Evolutionary conservation across 73 alveolate genomes (phyloP).

Genomic region (Paramecium primaurelia): DNA sequence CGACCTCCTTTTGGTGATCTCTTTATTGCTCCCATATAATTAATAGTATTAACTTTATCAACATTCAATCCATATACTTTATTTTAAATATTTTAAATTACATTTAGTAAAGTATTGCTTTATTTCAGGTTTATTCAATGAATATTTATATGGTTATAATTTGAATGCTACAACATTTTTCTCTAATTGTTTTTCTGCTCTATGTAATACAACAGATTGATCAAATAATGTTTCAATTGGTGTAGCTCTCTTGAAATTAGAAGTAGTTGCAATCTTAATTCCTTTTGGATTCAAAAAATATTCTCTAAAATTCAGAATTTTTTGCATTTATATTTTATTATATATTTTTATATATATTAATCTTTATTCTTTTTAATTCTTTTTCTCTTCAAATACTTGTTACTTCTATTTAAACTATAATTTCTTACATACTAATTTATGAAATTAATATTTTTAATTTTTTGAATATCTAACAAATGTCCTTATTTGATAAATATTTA

Average conservation of each 20-base stretch:
- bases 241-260: background rate
- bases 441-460: no score
- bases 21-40: conserved; percentile 33
- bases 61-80: conserved; percentile 44
- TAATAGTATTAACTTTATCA: conserved; percentile 13
- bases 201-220: background rate
- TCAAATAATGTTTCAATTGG: background rate
- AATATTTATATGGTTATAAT: conserved; percentile 35
- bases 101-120: conserved; percentile 16
- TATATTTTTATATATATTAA: background rate
- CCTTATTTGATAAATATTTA: no score
- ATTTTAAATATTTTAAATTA: background rate
- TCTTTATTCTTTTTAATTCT: background rate
- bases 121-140: conserved; percentile 30
- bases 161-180: conserved; percentile 23
- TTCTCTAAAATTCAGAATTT: conserved; percentile 21
- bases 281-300: conserved; percentile 31
- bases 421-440: no score
- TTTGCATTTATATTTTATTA: background rate
- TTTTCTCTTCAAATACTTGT: background rate
- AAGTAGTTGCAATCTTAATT: background rate
- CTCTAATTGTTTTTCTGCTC: conserved; percentile 19
- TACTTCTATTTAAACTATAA: no score
- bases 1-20: conserved; percentile 21
- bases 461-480: no score